phyloP scores from a whole-genome alignment of 2,329 filamentous ascomycete species.

The Ophiosphaerella narmari region DNA sequence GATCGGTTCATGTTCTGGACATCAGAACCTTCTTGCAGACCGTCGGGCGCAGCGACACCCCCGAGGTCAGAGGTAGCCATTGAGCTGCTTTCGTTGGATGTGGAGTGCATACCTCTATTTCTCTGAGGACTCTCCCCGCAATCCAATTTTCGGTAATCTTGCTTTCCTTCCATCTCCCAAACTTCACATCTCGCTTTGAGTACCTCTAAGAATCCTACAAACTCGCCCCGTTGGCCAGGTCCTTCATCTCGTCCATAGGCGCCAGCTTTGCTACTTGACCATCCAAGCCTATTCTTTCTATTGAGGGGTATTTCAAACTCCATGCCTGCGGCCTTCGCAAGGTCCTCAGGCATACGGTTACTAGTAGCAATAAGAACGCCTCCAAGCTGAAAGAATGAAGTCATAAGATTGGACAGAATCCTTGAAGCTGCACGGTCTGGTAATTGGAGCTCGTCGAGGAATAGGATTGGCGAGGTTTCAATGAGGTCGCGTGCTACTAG shows the following conservation, averaged over 20 bases:
- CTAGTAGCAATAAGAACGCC: constrained; percentile 80
- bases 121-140: constrained; percentile 29
- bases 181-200: constrained; percentile 78
- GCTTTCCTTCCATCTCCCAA: constrained; percentile 79
- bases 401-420: constrained; percentile 78
- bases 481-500: constrained; percentile 78
- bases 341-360: constrained; percentile 81
- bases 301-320: constrained; percentile 64
- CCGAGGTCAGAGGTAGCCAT: background rate
- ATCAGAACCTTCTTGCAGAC: background rate
- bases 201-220: constrained; percentile 75
- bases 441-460: constrained; percentile 82
- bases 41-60: background rate
- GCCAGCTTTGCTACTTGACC: constrained; percentile 53
- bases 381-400: constrained; percentile 79
- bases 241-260: constrained; percentile 47
- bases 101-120: background rate
- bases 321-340: constrained; percentile 74
- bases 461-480: constrained; percentile 74
- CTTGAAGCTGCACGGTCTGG: constrained; percentile 79
- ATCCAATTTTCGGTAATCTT: constrained; percentile 66
- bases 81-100: background rate
- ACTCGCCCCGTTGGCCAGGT: constrained; percentile 65
- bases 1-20: constrained; percentile 1
- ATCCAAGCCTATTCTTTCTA: constrained; percentile 42